Evolutionary conservation across 164 flowering plant species (phyloP), one percentile per base, ranked within the genome.

Genomic region (Vitis labrusca): DNA sequence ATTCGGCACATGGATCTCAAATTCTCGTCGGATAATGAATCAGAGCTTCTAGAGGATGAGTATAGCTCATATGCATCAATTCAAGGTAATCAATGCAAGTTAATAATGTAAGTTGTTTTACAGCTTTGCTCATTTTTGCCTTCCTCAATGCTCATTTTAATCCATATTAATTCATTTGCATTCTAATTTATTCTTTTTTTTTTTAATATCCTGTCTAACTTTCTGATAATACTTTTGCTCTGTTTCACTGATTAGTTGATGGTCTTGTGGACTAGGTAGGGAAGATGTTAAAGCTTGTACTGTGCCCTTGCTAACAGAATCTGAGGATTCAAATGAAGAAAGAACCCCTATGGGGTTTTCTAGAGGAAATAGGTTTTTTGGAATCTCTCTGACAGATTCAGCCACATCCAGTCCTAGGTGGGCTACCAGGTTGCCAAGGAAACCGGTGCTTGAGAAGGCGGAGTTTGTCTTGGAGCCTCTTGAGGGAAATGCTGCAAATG

Each of bases 301-400:
- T 6, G 75, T 72, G 62, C 83, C 86, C 23, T 61, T 81, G 63
- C 68, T 84, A 64, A 68, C 76, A 47, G 94, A 89, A 50, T 19
- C 76, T 15, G 89, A 85, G 8, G 85, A 85, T 7, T 44, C 72
- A 29, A 74, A 53, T 70, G 90, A 83, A 23, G 88, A 85, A 66
- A 85, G 73, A 71, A 85, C 88, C 0, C 93, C 93, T 0, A 70
- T 9, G 44, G 44, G 44, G 29, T 83, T 71, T 37, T 2, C 53
- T 0, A 76, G 74, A 70, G 80, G 84, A 17, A 89, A 80, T 80
- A 85, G 67, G 66, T 86, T 87, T 58, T 89, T 85, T 15, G 91
- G 90, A 17, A 72, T 85, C 71, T 80, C 87, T 5, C 79, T 85
- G 2, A 51, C 85, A 14, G 91, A 85, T 70, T 84, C 94, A 53